Evolutionary conservation across 495 filamentous ascomycete species (phyloP).

Genomic region (Poronia punctata): DNA sequence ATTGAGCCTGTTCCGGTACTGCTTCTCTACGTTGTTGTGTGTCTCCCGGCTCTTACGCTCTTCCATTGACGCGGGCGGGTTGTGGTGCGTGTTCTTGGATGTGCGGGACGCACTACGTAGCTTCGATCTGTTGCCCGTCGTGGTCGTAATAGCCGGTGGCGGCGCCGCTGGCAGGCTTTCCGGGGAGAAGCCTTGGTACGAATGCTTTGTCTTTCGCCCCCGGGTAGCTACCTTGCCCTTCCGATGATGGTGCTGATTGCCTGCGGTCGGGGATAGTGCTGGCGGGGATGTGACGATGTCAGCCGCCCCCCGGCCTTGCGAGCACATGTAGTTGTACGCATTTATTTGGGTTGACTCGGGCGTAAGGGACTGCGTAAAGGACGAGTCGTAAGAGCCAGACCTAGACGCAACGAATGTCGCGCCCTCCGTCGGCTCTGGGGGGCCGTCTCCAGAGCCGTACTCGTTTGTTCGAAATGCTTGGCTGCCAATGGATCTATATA

Average conservation of each 20-base stretch:
- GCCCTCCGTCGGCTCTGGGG: constrained; percentile 15
- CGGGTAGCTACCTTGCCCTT: constrained; percentile 10
- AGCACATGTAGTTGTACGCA: constrained; percentile 18
- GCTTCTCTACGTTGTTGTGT: constrained; percentile 43
- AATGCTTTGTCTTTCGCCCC: constrained; percentile 15
- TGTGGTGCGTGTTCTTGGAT: constrained; percentile 32
- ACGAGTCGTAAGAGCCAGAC: constrained; percentile 16
- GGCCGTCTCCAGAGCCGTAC: constrained; percentile 14
- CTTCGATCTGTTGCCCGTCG: constrained; percentile 17
- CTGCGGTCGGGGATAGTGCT: constrained; percentile 9
- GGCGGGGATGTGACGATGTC: constrained; percentile 15
- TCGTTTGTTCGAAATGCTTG: constrained; percentile 15
- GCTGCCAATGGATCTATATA: constrained; percentile 14
- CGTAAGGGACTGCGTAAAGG: constrained; percentile 16
- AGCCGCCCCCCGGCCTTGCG: constrained; percentile 14
- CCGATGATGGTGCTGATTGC: constrained; percentile 7
- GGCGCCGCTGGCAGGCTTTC: constrained; percentile 17
- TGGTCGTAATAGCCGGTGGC: background rate
- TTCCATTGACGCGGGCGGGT: constrained; percentile 26
- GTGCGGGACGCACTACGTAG: constrained; percentile 36
- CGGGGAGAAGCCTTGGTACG: constrained; percentile 16
- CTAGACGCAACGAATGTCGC: constrained; percentile 15
- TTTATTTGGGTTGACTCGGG: constrained; percentile 16
- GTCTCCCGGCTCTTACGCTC: constrained; percentile 36
- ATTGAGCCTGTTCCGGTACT: constrained; percentile 44